phyloP scores from a whole-genome alignment of 1,284 basidiomycete genomes.

The Mycena citricolor region DNA sequence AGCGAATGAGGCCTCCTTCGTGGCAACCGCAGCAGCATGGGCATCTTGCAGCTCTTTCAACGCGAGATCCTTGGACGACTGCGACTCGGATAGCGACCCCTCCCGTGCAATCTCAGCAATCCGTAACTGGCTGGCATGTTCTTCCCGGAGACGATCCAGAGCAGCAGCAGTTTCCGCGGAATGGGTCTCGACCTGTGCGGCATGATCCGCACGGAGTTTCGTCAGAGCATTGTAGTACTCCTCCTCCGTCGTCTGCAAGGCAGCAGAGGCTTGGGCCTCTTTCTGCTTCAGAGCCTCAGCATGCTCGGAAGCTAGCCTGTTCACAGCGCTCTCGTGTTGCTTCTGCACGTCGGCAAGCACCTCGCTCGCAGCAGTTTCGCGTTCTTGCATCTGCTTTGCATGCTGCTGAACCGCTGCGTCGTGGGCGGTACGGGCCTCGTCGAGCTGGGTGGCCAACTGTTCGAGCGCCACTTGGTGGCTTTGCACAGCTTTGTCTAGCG shows the following conservation, averaged over 20 bases:
- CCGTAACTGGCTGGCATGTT: conserved; percentile 67
- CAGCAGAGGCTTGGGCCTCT: conserved; percentile 54
- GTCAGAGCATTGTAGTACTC: conserved; percentile 78
- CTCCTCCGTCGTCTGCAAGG: conserved; percentile 68
- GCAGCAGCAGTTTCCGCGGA: conserved; percentile 56
- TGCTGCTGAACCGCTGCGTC: conserved; percentile 57
- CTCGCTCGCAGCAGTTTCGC: conserved; percentile 48
- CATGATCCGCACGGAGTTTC: conserved; percentile 68
- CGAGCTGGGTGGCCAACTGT: conserved; percentile 53
- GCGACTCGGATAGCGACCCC: conserved; percentile 68
- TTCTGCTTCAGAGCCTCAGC: conserved; percentile 54
- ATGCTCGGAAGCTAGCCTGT: conserved; percentile 54
- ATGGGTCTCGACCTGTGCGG: conserved; percentile 59
- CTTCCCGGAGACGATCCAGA: conserved; percentile 66
- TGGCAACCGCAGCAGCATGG: conserved; percentile 59
- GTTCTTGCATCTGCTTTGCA: conserved; percentile 47
- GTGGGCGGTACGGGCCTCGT: conserved; percentile 51
- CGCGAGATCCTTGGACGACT: conserved; percentile 60
- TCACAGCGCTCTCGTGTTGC: conserved; percentile 53
- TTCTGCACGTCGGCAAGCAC: conserved; percentile 45
- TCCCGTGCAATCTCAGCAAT: conserved; percentile 73
- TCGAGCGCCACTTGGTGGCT: conserved; percentile 49
- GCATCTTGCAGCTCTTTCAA: conserved; percentile 67
- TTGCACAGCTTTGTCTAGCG: conserved; percentile 50
- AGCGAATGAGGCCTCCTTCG: conserved; percentile 61